These are phyloP conservation scores for Volvariella surrecta DNA, from an alignment of 1,284 basidiomycete species.

Conservation along the genomic window DNA sequence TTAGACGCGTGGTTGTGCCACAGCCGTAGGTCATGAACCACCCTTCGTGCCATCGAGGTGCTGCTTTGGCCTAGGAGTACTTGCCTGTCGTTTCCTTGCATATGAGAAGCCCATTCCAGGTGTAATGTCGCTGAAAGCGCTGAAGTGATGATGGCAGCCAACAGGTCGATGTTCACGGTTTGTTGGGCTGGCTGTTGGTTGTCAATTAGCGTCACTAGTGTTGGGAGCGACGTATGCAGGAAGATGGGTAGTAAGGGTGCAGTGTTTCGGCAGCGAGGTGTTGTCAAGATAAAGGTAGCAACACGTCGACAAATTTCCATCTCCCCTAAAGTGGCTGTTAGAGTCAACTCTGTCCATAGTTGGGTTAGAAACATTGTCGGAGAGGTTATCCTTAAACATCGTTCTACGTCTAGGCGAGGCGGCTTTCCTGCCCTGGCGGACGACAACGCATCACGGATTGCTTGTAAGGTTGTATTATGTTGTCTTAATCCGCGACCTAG, in stretches of 20 bases:
- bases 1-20: constrained; percentile 41
- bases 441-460: constrained; percentile 45
- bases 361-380: constrained; percentile 52
- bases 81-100: constrained; percentile 38
- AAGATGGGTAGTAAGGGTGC: constrained; percentile 69
- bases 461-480: constrained; percentile 37
- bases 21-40: constrained; percentile 48
- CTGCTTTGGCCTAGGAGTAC: constrained; percentile 51
- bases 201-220: constrained; percentile 48
- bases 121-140: constrained; percentile 57
- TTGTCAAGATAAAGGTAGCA: constrained; percentile 55
- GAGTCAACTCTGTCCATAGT: constrained; percentile 54
- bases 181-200: constrained; percentile 41
- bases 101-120: constrained; percentile 56
- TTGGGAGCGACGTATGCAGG: constrained; percentile 53
- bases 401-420: constrained; percentile 52
- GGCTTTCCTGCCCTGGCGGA: constrained; percentile 50
- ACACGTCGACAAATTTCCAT: constrained; percentile 52
- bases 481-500: background rate
- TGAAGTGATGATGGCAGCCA: constrained; percentile 54
- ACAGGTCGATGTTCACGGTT: constrained; percentile 46
- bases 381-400: constrained; percentile 45
- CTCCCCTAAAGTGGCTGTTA: constrained; percentile 42
- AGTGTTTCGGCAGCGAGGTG: constrained; percentile 37
- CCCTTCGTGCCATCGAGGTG: constrained; percentile 49